Percentiles rank a stretch among this genome's conserved stretches.
phyloP scores from a whole-genome alignment of 1,284 basidiomycete species.

The Spongiforma sp. region DNA sequence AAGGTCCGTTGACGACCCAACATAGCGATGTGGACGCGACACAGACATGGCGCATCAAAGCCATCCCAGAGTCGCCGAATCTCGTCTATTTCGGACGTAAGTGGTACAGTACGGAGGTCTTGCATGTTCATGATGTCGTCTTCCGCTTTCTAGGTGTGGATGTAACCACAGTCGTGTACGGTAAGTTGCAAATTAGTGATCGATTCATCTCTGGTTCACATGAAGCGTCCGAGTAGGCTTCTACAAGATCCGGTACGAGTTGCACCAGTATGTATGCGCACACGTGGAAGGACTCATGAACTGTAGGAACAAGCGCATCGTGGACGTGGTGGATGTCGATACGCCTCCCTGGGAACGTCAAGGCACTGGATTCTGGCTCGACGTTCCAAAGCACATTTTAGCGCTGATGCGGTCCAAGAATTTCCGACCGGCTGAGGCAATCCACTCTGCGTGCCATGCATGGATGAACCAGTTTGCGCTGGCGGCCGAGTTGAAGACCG shows the following conservation, averaged over 20 bases:
- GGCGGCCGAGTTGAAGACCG: conserved; percentile 77
- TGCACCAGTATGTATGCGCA: rapidly evolving
- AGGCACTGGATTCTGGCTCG: conserved; percentile 86
- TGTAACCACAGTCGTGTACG: conserved; percentile 78
- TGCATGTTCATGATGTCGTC: too few relatives aligned
- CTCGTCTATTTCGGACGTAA: conserved; percentile 77
- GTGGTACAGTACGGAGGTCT: conserved; percentile 34
- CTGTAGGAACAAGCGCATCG: conserved; percentile 63
- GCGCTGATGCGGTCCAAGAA: conserved; percentile 60
- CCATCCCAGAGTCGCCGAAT: conserved; percentile 63
- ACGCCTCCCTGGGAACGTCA: conserved; percentile 81
- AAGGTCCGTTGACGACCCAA: conserved; percentile 4
- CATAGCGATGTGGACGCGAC: conserved; percentile 78
- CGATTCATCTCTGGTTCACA: not conserved
- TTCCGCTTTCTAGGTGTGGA: conserved; percentile 57
- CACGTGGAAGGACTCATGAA: conserved; percentile 1
- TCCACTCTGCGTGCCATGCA: conserved; percentile 88
- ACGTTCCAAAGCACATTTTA: conserved; percentile 66
- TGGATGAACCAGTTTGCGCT: conserved; percentile 81
- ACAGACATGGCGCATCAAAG: conserved; percentile 79
- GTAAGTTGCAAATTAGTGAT: conserved; percentile 41
- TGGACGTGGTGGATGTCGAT: conserved; percentile 83
- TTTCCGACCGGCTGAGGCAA: conserved; percentile 76
- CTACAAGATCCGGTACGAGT: conserved; percentile 62
- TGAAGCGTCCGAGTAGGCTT: conserved; percentile 46